These are phyloP conservation scores for Fusarium protoensiforme DNA, from an alignment of 2,329 filamentous ascomycete species.

Conservation along the genomic window DNA sequence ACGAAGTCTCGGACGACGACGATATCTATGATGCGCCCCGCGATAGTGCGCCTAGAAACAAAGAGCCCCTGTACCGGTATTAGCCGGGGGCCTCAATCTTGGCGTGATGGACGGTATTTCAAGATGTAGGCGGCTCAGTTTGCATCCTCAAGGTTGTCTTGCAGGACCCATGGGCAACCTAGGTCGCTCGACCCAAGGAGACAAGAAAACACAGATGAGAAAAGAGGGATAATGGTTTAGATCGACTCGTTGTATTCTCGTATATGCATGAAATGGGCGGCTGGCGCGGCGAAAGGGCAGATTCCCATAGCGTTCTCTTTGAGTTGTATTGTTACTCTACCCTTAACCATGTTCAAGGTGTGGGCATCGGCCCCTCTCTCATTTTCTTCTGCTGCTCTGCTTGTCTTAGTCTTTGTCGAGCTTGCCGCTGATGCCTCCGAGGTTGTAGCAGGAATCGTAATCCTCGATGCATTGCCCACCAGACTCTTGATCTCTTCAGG, in stretches of 20 bases:
- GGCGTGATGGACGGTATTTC: not conserved
- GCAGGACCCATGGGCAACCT: not conserved
- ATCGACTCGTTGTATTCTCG: constrained; percentile 16
- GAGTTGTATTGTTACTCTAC: constrained; percentile 27
- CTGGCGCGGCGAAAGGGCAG: constrained; percentile 39
- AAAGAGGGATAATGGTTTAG: constrained; percentile 25
- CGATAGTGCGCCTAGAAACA: constrained; percentile 49
- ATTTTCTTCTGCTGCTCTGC: not conserved
- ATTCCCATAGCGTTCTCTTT: constrained; percentile 41
- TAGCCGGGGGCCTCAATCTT: constrained; percentile 17
- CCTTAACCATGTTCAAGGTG: constrained; percentile 19
- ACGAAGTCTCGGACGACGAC: constrained; percentile 49
- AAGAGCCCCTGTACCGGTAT: constrained; percentile 52
- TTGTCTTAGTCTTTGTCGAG: not conserved
- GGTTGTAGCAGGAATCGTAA: not conserved
- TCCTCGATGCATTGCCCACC: not conserved
- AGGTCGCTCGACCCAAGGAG: not conserved
- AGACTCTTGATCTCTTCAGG: not conserved
- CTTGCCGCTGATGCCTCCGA: not conserved
- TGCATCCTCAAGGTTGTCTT: not conserved
- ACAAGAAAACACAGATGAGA: constrained; percentile 2
- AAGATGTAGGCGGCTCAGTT: not conserved
- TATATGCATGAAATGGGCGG: constrained; percentile 36
- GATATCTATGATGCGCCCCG: constrained; percentile 52
- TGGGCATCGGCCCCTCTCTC: constrained; percentile 12